phyloP scores from a whole-genome alignment of 1,139 yeast genomes.

The Diutina pseudorugosa region DNA sequence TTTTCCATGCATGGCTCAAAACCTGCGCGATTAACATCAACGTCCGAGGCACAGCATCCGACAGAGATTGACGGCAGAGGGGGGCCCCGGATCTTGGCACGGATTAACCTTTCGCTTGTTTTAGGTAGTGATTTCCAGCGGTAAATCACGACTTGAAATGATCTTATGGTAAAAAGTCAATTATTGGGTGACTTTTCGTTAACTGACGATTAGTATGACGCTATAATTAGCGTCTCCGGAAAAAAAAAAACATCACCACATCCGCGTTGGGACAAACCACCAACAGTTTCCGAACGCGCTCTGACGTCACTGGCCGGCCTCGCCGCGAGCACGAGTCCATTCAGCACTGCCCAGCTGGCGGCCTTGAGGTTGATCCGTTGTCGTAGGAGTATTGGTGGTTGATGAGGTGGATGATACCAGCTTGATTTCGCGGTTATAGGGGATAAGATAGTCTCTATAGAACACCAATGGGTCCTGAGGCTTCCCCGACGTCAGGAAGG shows the following conservation, averaged over 20 bases:
- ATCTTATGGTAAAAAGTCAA: too few species aligned
- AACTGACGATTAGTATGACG: too few species aligned
- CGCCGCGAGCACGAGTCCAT: conserved; percentile 74
- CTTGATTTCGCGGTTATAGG: background rate
- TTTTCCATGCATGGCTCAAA: background rate
- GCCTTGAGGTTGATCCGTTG: too few species aligned
- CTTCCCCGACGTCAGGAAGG: background rate
- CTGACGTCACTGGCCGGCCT: conserved; percentile 13
- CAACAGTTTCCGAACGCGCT: background rate
- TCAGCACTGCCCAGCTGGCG: conserved; percentile 66
- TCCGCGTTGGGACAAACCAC: background rate
- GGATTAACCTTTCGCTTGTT: too few species aligned
- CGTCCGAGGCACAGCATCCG: background rate
- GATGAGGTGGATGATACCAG: background rate
- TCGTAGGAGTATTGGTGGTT: conserved; percentile 6
- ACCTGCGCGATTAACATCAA: background rate
- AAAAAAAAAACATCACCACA: too few species aligned
- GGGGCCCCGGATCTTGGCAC: too few species aligned
- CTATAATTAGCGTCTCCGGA: too few species aligned
- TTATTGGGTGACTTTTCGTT: too few species aligned
- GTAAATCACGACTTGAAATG: too few species aligned
- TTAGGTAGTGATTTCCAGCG: too few species aligned
- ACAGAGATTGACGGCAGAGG: too few species aligned
- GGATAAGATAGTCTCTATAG: background rate
- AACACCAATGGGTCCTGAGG: background rate